phyloP scores from a whole-genome alignment of 441 rosid species.

The Francoa sonchifolia region DNA sequence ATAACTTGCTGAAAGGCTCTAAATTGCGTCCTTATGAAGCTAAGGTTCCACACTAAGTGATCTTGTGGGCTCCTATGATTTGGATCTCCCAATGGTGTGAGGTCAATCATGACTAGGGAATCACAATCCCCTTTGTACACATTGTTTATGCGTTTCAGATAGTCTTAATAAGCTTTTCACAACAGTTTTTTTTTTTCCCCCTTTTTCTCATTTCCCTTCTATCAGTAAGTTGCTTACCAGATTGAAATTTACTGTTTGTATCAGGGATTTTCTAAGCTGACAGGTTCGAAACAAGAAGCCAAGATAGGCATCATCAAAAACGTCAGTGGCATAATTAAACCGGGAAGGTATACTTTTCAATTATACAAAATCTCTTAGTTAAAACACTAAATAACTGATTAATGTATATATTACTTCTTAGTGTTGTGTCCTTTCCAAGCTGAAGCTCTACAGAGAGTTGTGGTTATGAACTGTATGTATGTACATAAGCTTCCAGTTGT shows the following conservation, averaged over 20 bases:
- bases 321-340: constrained; percentile 36
- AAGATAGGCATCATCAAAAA: constrained; percentile 32
- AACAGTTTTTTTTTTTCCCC: no score
- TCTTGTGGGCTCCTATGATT: background rate
- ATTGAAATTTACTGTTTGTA: constrained; percentile 5
- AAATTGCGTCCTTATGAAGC: no score
- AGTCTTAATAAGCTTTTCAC: no score
- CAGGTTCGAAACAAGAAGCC: constrained; percentile 18
- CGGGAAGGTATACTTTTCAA: constrained; percentile 27
- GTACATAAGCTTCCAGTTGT: no score
- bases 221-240: background rate
- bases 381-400: background rate
- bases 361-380: background rate
- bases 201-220: no score
- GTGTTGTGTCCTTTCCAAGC: background rate
- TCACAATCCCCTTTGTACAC: background rate
- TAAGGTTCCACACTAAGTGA: background rate
- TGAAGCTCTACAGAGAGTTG: no score
- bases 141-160: background rate
- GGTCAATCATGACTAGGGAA: no score
- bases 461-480: no score
- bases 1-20: background rate
- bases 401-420: background rate
- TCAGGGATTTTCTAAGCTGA: constrained; percentile 17
- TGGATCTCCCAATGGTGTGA: background rate